Conservation (phyloP, 768 basidiomycete genomes). For the Tricholoma sp. region DNA sequence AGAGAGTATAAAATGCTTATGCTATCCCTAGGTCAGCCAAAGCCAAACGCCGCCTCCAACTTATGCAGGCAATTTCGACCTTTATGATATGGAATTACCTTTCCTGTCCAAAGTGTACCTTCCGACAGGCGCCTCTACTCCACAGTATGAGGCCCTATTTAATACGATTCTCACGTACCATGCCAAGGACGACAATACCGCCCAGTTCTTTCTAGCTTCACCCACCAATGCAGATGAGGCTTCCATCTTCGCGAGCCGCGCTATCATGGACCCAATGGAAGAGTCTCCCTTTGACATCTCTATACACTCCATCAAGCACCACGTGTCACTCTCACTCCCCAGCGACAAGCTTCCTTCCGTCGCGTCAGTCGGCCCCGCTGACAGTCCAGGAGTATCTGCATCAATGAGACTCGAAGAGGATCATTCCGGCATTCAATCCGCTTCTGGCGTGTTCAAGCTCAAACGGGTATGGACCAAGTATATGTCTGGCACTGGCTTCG, state of each 20-base stretch:
- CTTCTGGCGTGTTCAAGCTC: constrained; percentile 30
- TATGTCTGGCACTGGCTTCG: neutral
- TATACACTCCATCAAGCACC: constrained; percentile 19
- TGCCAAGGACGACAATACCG: constrained; percentile 32
- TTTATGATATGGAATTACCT: constrained; percentile 34
- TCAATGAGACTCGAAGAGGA: constrained; percentile 16
- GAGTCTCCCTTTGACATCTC: constrained; percentile 28
- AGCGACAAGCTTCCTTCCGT: constrained; percentile 21
- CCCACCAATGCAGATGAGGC: constrained; percentile 7
- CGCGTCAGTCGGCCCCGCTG: constrained; percentile 14
- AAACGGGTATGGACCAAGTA: constrained; percentile 26
- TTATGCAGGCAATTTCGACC: constrained; percentile 31
- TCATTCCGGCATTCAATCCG: constrained; percentile 26
- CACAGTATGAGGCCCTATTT: constrained; percentile 23
- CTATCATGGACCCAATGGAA: constrained; percentile 28
- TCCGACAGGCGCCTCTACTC: constrained; percentile 19
- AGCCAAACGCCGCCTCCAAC: neutral
- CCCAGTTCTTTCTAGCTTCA: constrained; percentile 20
- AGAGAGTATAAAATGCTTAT: no score
- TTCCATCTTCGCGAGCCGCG: constrained; percentile 14
- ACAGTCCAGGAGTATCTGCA: constrained; percentile 23
- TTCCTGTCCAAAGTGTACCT: constrained; percentile 28
- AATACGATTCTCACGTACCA: constrained; percentile 30
- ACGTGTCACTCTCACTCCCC: constrained; percentile 21
- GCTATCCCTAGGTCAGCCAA: neutral